Base-by-base conservation (phyloP, 495 filamentous ascomycete genomes). In the Penicillium maclennaniae region DNA sequence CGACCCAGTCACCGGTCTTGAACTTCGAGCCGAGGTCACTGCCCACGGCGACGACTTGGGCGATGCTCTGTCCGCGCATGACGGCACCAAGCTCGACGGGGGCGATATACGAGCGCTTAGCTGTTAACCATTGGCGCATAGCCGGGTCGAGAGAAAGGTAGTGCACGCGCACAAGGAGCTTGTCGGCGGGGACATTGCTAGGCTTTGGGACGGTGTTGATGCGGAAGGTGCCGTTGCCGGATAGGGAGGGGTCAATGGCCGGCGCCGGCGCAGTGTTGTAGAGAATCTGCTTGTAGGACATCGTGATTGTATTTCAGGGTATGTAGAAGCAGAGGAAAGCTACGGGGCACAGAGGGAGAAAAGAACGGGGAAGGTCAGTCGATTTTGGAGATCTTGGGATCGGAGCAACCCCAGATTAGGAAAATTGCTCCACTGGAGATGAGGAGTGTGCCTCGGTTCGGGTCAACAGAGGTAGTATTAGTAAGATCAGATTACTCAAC, bases 141-240 rank as follows among this genome's bases (percentile, higher is more conserved):
- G 87, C 86, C 0, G 88, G 87, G 69, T 92, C 87, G 56, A 88
- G 81, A n/a, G 84, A 87, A 57, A 90, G 71, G 68, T 87, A 89
- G 43, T 86, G 75, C 1, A 70, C 70, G 57, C 88, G 82, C 21
- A 89, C 71, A 25, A 90, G 79, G 47, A 88, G 60, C 53, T 88
- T 75, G 59, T 83, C 79, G 62, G 81, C 69, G n/a, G 83, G 74
- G 15, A 73, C 65, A 66, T 69, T 50, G 26, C 65, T 60, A 9
- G 74, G 61, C 4, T 79, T 71, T 36, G 82, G 73, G 16, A 73
- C 67, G 37, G 67, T 72, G 42, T 70, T 68, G 17, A 84, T 65
- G n/a, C 65, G 71, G 65, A 87, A 87, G 46, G 82, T 84, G 45
- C 71, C 73, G n/a, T 23, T 53, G 42, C 31, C 31, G 31, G 53